phyloP scores from a whole-genome alignment of 345 rosid genomes.

The Iberis pinnata region DNA sequence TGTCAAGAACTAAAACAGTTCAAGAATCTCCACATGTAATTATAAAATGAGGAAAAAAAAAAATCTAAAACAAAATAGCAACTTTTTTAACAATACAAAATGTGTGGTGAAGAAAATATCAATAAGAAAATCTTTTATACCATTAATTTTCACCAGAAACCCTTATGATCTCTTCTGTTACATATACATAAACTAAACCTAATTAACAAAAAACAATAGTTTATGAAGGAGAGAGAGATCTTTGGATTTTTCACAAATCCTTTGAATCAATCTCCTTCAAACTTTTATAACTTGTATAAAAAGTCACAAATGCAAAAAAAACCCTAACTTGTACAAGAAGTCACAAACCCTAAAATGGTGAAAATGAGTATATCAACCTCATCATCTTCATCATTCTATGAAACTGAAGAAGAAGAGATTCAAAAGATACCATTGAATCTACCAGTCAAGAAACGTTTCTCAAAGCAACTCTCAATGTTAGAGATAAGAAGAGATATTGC shows the following conservation, averaged over 20 bases:
- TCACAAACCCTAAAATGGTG: slow-evolving; percentile 14
- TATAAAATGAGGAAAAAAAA: too few relatives aligned
- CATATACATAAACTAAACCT: not conserved
- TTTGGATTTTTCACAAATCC: slow-evolving; percentile 1
- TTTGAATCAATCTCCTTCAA: slow-evolving; percentile 6
- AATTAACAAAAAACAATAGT: slow-evolving; percentile 9
- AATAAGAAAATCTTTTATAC: not conserved
- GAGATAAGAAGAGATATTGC: slow-evolving; percentile 61
- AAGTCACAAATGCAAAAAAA: not conserved
- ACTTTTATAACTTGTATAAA: not conserved
- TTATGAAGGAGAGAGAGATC: slow-evolving; percentile 9
- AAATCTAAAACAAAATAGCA: too few relatives aligned
- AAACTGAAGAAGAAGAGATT: slow-evolving; percentile 45
- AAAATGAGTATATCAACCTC: slow-evolving; percentile 24
- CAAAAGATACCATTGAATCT: slow-evolving; percentile 47
- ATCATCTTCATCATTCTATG: slow-evolving; percentile 28
- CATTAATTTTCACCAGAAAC: slow-evolving; percentile 20
- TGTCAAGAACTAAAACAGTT: too few relatives aligned
- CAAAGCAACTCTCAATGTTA: slow-evolving; percentile 77
- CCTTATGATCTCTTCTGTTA: not conserved
- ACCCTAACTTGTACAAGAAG: not conserved
- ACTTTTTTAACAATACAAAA: slow-evolving; percentile 6
- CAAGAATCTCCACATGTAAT: too few relatives aligned
- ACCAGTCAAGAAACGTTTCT: slow-evolving; percentile 37
- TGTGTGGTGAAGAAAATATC: slow-evolving; percentile 20